A percentile compares a stretch with the other conserved stretches of the same genome.
Conservation (phyloP, 495 filamentous ascomycete species). For the Emericellopsis terricola region DNA sequence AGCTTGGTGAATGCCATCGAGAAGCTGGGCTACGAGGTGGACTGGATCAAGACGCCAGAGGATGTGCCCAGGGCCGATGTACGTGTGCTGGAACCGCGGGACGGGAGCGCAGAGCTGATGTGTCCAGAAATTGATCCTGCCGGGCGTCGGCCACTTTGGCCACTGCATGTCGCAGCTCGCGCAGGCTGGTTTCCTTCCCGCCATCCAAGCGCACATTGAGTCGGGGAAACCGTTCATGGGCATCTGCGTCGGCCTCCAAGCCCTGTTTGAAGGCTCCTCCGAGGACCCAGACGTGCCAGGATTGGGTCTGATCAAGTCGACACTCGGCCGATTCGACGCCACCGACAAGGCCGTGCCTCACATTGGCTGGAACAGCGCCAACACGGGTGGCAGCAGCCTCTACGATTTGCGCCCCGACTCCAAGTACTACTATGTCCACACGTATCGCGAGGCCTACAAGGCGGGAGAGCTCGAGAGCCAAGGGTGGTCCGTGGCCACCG, state of each 20-base stretch:
- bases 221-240: conserved; percentile 93
- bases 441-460: conserved; percentile 67
- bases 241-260: conserved; percentile 90
- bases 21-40: conserved; percentile 76
- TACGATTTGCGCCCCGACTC: conserved; percentile 62
- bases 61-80: conserved; percentile 78
- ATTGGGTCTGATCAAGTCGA: conserved; percentile 52
- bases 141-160: conserved; percentile 93
- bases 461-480: conserved; percentile 51
- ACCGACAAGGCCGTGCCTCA: conserved; percentile 77
- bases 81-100: too few species aligned
- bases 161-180: conserved; percentile 78
- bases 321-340: conserved; percentile 60
- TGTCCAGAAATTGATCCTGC: conserved; percentile 74
- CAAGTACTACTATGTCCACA: conserved; percentile 98
- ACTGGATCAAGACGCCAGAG: conserved; percentile 74
- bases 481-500: conserved; percentile 81
- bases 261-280: conserved; percentile 67
- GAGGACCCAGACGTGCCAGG: conserved; percentile 56
- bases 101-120: too few species aligned
- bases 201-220: conserved; percentile 61
- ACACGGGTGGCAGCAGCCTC: conserved; percentile 29
- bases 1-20: conserved; percentile 96
- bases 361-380: conserved; percentile 93
- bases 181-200: conserved; percentile 60